phyloP scores from a whole-genome alignment of 2,329 filamentous ascomycete species.

The Aspergillus cejpii region DNA sequence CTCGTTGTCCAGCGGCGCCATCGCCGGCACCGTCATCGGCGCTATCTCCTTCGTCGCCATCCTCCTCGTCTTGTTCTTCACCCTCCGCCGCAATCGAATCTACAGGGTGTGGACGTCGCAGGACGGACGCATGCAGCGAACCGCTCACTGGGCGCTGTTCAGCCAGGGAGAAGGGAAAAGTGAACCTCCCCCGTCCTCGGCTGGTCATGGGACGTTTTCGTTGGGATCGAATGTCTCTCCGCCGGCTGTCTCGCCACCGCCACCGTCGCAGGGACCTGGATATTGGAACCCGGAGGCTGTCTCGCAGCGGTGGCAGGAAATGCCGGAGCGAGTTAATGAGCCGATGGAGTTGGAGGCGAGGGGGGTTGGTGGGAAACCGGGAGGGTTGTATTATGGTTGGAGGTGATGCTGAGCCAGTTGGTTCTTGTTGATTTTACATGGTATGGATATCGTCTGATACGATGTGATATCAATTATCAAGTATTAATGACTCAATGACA shows the following conservation, averaged over 20 bases:
- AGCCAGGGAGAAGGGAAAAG: constrained; percentile 12
- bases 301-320: neutral
- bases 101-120: constrained; percentile 32
- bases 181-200: neutral
- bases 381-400: neutral
- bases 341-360: constrained; percentile 18
- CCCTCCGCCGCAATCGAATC: constrained; percentile 32
- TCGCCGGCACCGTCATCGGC: constrained; percentile 56
- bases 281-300: constrained; percentile 16
- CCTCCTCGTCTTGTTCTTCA: constrained; percentile 39
- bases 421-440: no score
- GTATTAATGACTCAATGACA: no score
- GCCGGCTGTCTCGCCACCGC: neutral
- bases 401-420: neutral
- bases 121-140: constrained; percentile 28
- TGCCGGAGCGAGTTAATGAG: neutral
- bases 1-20: constrained; percentile 45
- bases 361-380: neutral
- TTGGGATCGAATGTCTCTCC: neutral
- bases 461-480: no score
- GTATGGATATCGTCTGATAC: no score
- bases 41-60: constrained; percentile 43
- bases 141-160: constrained; percentile 30
- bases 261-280: neutral
- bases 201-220: neutral